phyloP scores from a whole-genome alignment of 768 basidiomycete species.

The Leccinum barrowsii region DNA sequence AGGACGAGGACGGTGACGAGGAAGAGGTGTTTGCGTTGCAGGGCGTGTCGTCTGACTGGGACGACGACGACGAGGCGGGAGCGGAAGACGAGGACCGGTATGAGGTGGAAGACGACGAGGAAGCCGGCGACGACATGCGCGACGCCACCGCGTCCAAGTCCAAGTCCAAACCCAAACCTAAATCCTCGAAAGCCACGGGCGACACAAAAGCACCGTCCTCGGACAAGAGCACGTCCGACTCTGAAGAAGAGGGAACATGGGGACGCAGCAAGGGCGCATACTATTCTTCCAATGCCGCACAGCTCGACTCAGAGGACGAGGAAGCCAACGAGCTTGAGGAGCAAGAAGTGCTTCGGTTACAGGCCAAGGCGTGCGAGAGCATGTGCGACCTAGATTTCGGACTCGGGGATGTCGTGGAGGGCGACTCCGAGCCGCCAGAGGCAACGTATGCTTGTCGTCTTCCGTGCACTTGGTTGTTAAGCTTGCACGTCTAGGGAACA shows the following conservation, averaged over 20 bases:
- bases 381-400: constrained; percentile 84
- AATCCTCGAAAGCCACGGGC: constrained; percentile 8
- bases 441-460: constrained; percentile 24
- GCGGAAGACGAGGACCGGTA: constrained; percentile 39
- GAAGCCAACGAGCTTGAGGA: constrained; percentile 87
- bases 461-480: constrained; percentile 5
- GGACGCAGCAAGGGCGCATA: constrained; percentile 76
- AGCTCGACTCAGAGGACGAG: constrained; percentile 83
- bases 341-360: constrained; percentile 78
- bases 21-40: constrained; percentile 81
- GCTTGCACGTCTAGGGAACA: constrained; percentile 14
- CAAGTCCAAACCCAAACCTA: constrained; percentile 8
- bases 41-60: constrained; percentile 41
- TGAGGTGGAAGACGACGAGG: constrained; percentile 10
- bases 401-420: constrained; percentile 56
- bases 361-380: constrained; percentile 66
- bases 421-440: constrained; percentile 23
- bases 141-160: not conserved
- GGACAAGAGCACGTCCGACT: constrained; percentile 12
- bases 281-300: constrained; percentile 80
- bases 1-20: constrained; percentile 51
- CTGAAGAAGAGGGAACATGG: constrained; percentile 61
- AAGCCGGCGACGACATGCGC: constrained; percentile 22
- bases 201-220: constrained; percentile 12
- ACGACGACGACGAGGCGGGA: constrained; percentile 34